These are phyloP conservation scores for Pachyrhizus erosus DNA, from an alignment of 306 rosid genomes.

Conservation along the genomic window DNA sequence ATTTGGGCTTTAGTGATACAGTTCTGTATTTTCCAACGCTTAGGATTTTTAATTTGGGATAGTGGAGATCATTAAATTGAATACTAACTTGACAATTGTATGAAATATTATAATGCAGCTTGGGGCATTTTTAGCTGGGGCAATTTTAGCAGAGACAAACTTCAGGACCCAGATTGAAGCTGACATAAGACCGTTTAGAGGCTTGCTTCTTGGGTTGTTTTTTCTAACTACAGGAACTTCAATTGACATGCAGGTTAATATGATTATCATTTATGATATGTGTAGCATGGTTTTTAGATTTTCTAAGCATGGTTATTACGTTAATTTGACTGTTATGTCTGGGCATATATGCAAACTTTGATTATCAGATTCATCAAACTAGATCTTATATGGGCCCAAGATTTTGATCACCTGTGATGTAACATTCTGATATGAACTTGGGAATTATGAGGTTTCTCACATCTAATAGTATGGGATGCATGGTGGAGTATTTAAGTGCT, in stretches of 20 bases:
- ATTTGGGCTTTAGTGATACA: slow-evolving; percentile 99
- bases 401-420: slow-evolving; percentile 32
- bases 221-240: slow-evolving; percentile 93
- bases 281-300: background rate
- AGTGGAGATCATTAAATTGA: slow-evolving; percentile 25
- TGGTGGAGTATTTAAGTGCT: no score
- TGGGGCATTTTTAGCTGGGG: slow-evolving; percentile 99
- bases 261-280: slow-evolving; percentile 22
- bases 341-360: slow-evolving; percentile 8
- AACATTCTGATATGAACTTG: background rate
- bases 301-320: slow-evolving; percentile 15
- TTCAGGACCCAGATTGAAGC: slow-evolving; percentile 99
- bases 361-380: slow-evolving; percentile 31
- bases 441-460: no score
- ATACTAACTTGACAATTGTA: slow-evolving; percentile 31
- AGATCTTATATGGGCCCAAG: slow-evolving; percentile 24
- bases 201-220: slow-evolving; percentile 95
- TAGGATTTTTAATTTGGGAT: slow-evolving; percentile 35
- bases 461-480: no score
- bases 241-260: slow-evolving; percentile 82
- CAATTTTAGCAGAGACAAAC: slow-evolving; percentile 96
- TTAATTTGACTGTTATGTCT: slow-evolving; percentile 21
- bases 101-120: slow-evolving; percentile 67
- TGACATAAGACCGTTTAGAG: slow-evolving; percentile 98
- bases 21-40: slow-evolving; percentile 51